Base-by-base conservation (phyloP, 768 basidiomycete genomes). In the Termitomyces eurrhizus region DNA sequence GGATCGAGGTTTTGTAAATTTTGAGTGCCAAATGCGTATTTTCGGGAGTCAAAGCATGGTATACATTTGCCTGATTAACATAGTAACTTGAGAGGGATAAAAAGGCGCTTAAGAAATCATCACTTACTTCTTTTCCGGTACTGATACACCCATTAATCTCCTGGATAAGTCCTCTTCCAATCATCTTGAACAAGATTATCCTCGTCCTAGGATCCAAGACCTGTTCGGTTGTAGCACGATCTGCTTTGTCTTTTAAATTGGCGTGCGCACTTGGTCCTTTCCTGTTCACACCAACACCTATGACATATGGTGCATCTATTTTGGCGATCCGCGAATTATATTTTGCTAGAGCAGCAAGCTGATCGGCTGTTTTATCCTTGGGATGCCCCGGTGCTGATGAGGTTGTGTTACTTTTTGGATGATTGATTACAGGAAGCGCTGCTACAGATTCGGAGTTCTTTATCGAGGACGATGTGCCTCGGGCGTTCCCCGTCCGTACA, bases 1-100 rank as follows among this genome's bases (percentile, higher is more conserved):
- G 86, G 64, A 99, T 98, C 29, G 95, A 97, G 1, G 97, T 99
- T 72, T 98, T 97, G 80, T 95, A 99, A 61, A 99, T 94, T 73
- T 99, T 99, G 61, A 98, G 83, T 0, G 97, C 97, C 46, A 97
- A 78, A 68, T 96, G 92, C 1, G 68, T 67, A 35, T 72, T 70
- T 37, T 76, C 76, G 2, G 80, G 77, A 0, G 81, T 79, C 39
- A 90, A 69, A 1, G 95, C 94, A 69, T 98, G 95, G 71, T 99
- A 99, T 13, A 99, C 97, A 67, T 98, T 98, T 9, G 96, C 96
- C 94, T 96, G 66, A 5, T 33, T 52, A 46, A 41, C 60, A 45
- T 39, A 35, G 57, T 54, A 29, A n/a, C 21, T n/a, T 52, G 36
- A 41, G 49, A 32, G 29, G 14, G 32, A 44, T 21, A 6, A 9